Percentiles rank a stretch among this genome's conserved stretches.
Conservation (phyloP, 2,329 filamentous ascomycete genomes). For the Aureobasidium lini region DNA sequence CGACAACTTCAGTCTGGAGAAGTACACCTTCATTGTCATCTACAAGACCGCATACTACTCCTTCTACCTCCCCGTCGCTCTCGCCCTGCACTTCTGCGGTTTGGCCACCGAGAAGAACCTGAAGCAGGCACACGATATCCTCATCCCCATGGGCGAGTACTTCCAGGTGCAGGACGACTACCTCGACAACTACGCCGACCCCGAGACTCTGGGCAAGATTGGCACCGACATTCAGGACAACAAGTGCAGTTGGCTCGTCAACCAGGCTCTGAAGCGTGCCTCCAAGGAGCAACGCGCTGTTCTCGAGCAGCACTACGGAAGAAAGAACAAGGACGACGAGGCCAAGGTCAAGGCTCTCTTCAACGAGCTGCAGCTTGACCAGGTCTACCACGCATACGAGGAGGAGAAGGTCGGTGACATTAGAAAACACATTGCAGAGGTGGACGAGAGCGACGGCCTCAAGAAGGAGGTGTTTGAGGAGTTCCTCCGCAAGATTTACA, state of each 20-base stretch:
- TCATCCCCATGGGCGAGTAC: slow-evolving; percentile 96
- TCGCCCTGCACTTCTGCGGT: slow-evolving; percentile 79
- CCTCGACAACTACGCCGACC: slow-evolving; percentile 93
- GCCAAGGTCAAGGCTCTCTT: slow-evolving; percentile 82
- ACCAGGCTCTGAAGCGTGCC: slow-evolving; percentile 76
- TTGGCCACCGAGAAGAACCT: slow-evolving; percentile 83
- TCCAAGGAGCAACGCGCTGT: slow-evolving; percentile 79
- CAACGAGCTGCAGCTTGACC: slow-evolving; percentile 74
- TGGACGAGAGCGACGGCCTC: slow-evolving; percentile 81
- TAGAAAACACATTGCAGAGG: slow-evolving; percentile 61
- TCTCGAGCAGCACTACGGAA: slow-evolving; percentile 88
- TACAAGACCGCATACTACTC: slow-evolving; percentile 99
- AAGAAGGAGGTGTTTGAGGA: slow-evolving; percentile 85
- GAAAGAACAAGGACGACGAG: slow-evolving; percentile 79
- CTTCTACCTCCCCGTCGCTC: slow-evolving; percentile 93
- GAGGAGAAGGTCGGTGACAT: slow-evolving; percentile 78
- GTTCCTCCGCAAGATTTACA: slow-evolving; percentile 96
- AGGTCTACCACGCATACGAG: slow-evolving; percentile 82
- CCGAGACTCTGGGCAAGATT: slow-evolving; percentile 92
- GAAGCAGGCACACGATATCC: slow-evolving; percentile 79
- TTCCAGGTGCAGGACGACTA: slow-evolving; percentile 99
- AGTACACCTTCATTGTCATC: slow-evolving; percentile 97
- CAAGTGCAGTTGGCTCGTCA: slow-evolving; percentile 98
- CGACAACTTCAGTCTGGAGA: slow-evolving; percentile 88
- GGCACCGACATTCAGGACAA: slow-evolving; percentile 99